Conservation (phyloP, 192 early-diverging fungal species). For the Mortierella claussenii region DNA sequence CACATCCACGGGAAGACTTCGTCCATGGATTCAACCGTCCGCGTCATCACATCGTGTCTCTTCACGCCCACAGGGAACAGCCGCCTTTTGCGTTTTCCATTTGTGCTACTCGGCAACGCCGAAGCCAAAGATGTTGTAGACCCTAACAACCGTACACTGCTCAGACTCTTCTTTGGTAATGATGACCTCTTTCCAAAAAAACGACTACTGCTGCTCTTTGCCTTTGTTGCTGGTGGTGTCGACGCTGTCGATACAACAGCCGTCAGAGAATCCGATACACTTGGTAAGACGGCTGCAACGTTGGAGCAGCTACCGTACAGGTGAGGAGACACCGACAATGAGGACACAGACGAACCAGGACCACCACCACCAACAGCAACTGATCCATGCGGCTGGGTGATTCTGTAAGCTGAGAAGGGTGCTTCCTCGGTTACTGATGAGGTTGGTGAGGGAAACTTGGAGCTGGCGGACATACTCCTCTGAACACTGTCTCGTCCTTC, state of each 20-base stretch:
- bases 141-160: not conserved
- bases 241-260: not conserved
- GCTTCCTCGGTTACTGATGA: constrained; percentile 3
- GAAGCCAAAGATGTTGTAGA: not conserved
- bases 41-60: constrained; percentile 51
- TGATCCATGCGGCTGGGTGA: constrained; percentile 16
- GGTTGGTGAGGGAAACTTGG: constrained; percentile 5
- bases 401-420: constrained; percentile 6
- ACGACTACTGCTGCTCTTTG: not conserved
- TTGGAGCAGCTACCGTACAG: not conserved
- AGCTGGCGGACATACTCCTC: constrained; percentile 34
- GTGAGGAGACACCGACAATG: not conserved
- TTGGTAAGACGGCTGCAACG: not conserved
- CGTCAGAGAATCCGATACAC: not conserved
- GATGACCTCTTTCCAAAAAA: constrained; percentile 27
- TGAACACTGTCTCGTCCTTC: constrained; percentile 13
- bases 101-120: constrained; percentile 4
- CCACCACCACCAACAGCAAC: constrained; percentile 50
- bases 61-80: constrained; percentile 32
- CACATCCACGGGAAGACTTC: constrained; percentile 55
- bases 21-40: constrained; percentile 38
- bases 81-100: constrained; percentile 18
- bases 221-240: not conserved
- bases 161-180: constrained; percentile 10
- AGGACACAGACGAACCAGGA: constrained; percentile 24